Evolutionary conservation across 352 stramenopile genomes (phyloP), one percentile per base, ranked within the genome.

Genomic region (Globisporangium paddicum): DNA sequence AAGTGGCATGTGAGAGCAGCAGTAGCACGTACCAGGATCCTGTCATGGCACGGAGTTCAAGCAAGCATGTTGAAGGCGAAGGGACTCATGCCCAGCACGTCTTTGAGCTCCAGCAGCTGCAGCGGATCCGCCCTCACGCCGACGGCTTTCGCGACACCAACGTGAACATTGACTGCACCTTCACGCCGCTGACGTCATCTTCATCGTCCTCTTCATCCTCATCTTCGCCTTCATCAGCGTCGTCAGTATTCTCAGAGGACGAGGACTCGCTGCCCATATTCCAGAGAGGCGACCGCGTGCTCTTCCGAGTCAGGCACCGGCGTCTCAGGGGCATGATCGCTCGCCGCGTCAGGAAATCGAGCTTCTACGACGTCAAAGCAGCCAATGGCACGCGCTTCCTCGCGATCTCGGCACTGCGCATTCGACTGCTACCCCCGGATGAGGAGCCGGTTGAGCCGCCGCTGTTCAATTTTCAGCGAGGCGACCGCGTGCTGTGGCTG

Each of bases 301-400:
- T 82, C n/a, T 85, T 89, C 28, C 58, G 70, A 13, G 67, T 63
- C 1, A 69, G 61, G 30, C 50, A 54, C 14, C 72, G 68, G 0
- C 75, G 70, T 56, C 71, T 79, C 28, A 61, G 65, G 41, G 76
- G 76, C 18, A 72, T 41, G 16, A 59, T 87, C 34, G 48, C 61
- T 1, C 68, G 65, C 18, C 75, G 75, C 18, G 73, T 89, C 38
- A 52, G 54, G 1, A 46, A 28, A 37, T 81, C 79, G 23, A 72
- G 75, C 56, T 86, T 89, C 51, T 89, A 89, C 66, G 72, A 80
- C 50, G 64, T 89, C 25, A 60, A 67, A 8, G 67, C 70, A 35
- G 67, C 70, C 23, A 86, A 83, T 25, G 68, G 76, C 8, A 81
- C 28, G 19, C 61, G 77, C 21, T 76, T 84, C 52, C 60, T 75